phyloP scores from a whole-genome alignment of 2,329 filamentous ascomycete species.

The Ophiostoma ulmi region DNA sequence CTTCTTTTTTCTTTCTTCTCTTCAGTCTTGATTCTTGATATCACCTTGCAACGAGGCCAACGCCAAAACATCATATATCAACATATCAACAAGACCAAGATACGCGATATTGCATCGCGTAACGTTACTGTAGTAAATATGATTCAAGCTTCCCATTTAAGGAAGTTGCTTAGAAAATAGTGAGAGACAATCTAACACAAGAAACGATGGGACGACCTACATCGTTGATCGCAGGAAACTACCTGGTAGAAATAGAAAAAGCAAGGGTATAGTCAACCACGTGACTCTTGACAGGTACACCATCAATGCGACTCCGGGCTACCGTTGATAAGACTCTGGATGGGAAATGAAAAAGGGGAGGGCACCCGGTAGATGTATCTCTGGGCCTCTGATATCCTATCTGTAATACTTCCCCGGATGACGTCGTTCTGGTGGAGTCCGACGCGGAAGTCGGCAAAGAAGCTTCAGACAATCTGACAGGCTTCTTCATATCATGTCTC shows the following conservation, averaged over 20 bases:
- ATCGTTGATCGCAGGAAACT: slow-evolving; percentile 2
- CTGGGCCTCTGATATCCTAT: slow-evolving; percentile 1
- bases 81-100: neutral
- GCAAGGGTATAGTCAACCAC: neutral
- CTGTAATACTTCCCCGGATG: slow-evolving; percentile 1
- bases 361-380: neutral
- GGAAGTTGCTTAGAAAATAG: neutral
- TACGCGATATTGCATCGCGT: slow-evolving; percentile 5
- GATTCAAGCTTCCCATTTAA: neutral
- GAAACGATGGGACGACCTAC: neutral
- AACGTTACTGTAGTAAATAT: neutral
- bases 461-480: neutral
- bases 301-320: neutral
- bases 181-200: neutral
- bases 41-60: neutral
- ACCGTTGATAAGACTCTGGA: slow-evolving; percentile 5
- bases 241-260: neutral
- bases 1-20: neutral
- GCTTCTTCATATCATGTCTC: neutral
- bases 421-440: neutral
- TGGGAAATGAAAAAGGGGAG: neutral
- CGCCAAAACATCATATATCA: neutral
- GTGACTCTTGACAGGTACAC: neutral
- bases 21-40: neutral
- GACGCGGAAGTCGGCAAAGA: slow-evolving; percentile 7